Conservation (phyloP, 345 rosid species). For the Linum usitatissimum region DNA sequence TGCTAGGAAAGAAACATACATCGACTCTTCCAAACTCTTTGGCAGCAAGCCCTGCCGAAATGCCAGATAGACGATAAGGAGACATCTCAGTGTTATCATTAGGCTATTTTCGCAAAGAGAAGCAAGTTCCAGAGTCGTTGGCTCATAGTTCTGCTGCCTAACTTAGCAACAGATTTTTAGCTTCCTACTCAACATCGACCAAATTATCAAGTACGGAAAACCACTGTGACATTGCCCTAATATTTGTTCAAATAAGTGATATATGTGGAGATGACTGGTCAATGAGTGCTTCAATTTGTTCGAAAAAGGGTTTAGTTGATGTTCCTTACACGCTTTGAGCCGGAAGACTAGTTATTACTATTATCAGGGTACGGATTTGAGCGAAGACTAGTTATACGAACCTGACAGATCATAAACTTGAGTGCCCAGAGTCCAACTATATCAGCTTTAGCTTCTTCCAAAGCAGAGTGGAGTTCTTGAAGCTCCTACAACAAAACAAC, state of each 20-base stretch:
- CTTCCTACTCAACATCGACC: too few relatives aligned
- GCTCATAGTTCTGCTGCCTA: too few relatives aligned
- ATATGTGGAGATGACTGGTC: too few relatives aligned
- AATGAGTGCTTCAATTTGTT: too few relatives aligned
- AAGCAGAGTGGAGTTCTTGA: constrained; percentile 75
- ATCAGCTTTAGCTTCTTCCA: constrained; percentile 97
- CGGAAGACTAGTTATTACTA: too few relatives aligned
- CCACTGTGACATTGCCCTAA: too few relatives aligned
- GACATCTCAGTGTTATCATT: neutral
- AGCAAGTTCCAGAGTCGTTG: neutral
- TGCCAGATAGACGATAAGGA: neutral
- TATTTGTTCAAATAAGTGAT: too few relatives aligned
- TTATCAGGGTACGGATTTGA: too few relatives aligned
- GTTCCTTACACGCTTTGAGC: too few relatives aligned
- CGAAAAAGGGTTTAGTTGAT: too few relatives aligned
- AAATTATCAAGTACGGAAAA: too few relatives aligned
- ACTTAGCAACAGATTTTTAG: too few relatives aligned
- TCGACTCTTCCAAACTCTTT: constrained; percentile 47
- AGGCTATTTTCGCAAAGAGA: neutral
- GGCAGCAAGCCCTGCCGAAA: constrained; percentile 51
- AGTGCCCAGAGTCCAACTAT: constrained; percentile 98
- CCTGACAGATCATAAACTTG: constrained; percentile 63
- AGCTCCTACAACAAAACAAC: constrained; percentile 43
- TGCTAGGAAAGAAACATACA: constrained; percentile 83
- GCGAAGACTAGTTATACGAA: constrained; percentile 9